phyloP scores from a whole-genome alignment of 306 rosid species.

The Lathyrus aphaca region DNA sequence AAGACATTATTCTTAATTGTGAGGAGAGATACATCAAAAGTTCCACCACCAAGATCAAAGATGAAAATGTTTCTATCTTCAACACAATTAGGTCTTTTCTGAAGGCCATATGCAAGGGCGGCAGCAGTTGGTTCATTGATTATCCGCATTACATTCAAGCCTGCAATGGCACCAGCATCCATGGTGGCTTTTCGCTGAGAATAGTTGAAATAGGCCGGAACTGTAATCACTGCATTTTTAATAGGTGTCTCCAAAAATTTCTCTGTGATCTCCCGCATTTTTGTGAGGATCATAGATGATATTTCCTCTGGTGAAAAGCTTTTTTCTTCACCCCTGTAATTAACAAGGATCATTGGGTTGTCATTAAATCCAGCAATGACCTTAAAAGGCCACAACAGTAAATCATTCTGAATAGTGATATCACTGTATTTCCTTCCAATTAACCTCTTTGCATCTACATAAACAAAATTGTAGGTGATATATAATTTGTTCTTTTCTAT shows the following conservation, averaged over 20 bases:
- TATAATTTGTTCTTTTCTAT: too few species aligned
- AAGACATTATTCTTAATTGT: not conserved
- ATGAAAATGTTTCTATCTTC: not conserved
- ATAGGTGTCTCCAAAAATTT: constrained; percentile 38
- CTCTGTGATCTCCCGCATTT: constrained; percentile 69
- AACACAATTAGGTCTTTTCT: not conserved
- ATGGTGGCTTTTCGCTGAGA: constrained; percentile 8
- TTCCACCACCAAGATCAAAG: constrained; percentile 37
- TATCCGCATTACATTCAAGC: constrained; percentile 10
- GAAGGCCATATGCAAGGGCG: constrained; percentile 29
- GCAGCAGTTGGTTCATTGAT: constrained; percentile 36
- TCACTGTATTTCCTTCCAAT: too few species aligned
- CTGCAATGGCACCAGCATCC: constrained; percentile 27
- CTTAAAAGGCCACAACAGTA: not conserved
- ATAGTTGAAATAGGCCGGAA: too few species aligned
- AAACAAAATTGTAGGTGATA: too few species aligned
- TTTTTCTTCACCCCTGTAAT: constrained; percentile 50
- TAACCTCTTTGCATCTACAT: too few species aligned
- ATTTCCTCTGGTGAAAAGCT: constrained; percentile 50
- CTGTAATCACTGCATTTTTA: too few species aligned
- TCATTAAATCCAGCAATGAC: constrained; percentile 45
- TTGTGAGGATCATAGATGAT: constrained; percentile 51
- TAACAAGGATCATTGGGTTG: constrained; percentile 55
- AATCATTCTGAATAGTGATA: too few species aligned
- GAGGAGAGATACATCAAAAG: constrained; percentile 37